phyloP scores from a whole-genome alignment of 108 stramenopile genomes.

The Cyclotella baltica region DNA sequence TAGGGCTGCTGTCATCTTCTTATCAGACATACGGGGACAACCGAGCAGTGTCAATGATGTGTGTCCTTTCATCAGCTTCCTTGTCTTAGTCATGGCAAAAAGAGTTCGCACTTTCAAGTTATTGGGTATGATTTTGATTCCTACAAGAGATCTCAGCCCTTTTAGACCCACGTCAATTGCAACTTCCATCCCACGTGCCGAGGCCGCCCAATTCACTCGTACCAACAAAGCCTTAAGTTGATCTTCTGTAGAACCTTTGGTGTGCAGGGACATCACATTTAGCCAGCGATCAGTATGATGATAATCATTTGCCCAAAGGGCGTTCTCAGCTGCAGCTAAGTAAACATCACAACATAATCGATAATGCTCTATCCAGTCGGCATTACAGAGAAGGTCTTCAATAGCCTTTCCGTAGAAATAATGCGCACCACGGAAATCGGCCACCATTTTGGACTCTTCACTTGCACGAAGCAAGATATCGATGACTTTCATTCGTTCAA shows the following conservation, averaged over 20 bases:
- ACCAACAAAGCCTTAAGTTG: conserved; percentile 1
- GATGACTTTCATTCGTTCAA: conserved; percentile 1
- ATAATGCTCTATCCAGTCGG: conserved; percentile 19
- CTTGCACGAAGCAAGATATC: conserved; percentile 14
- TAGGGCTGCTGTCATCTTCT: neutral
- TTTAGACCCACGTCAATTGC: conserved; percentile 5
- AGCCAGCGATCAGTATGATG: conserved; percentile 12
- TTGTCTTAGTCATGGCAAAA: conserved; percentile 2
- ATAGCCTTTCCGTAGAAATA: conserved; percentile 19
- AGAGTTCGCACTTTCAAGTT: conserved; percentile 6
- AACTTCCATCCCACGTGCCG: neutral
- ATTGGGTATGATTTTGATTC: neutral
- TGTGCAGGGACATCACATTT: neutral
- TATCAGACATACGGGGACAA: neutral
- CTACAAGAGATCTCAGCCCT: conserved; percentile 6
- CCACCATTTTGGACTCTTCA: conserved; percentile 2
- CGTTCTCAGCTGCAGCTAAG: conserved; percentile 11
- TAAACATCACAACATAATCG: conserved; percentile 12
- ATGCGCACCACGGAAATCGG: conserved; percentile 11
- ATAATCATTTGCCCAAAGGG: neutral
- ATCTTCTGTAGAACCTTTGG: neutral
- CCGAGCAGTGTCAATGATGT: neutral
- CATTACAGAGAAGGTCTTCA: neutral
- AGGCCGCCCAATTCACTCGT: neutral
- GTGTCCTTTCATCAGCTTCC: neutral